Percentiles rank a stretch among this genome's conserved stretches.
Conservation (phyloP, 2,329 filamentous ascomycete genomes). For the Gyromitra esculenta region DNA sequence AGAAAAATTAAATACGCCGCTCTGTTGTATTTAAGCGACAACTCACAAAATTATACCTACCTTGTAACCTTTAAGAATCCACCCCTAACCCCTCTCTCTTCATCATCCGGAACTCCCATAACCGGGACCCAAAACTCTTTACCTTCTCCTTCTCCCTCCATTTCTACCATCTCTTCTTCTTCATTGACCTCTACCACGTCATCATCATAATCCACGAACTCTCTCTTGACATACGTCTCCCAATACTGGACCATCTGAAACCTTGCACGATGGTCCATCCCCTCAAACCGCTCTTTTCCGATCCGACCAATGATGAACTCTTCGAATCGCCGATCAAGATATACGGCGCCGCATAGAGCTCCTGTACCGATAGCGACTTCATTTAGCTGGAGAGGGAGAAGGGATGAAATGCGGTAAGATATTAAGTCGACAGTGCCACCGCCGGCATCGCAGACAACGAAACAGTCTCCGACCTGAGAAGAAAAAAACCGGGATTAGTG, state of each 20-base stretch:
- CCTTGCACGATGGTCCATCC: slow-evolving; percentile 80
- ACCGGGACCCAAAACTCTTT: slow-evolving; percentile 55
- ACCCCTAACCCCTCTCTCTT: slow-evolving; percentile 49
- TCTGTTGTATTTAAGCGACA: slow-evolving; percentile 3
- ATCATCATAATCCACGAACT: slow-evolving; percentile 82
- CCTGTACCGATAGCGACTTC: slow-evolving; percentile 83
- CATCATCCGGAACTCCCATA: slow-evolving; percentile 52
- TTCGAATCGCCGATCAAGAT: slow-evolving; percentile 70
- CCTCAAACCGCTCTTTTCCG: slow-evolving; percentile 73
- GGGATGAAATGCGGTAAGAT: slow-evolving; percentile 77
- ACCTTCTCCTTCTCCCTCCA: slow-evolving; percentile 42
- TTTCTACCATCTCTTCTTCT: slow-evolving; percentile 58
- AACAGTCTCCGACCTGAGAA: slow-evolving; percentile 62
- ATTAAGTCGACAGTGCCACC: slow-evolving; percentile 68
- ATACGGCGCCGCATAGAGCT: slow-evolving; percentile 53
- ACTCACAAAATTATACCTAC: slow-evolving; percentile 34
- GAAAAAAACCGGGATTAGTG: slow-evolving; percentile 56
- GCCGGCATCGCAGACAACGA: slow-evolving; percentile 68
- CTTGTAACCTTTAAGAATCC: slow-evolving; percentile 53
- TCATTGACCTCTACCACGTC: slow-evolving; percentile 76
- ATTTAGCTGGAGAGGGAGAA: slow-evolving; percentile 77
- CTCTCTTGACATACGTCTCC: slow-evolving; percentile 84
- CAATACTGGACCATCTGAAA: slow-evolving; percentile 85
- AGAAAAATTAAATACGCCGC: slow-evolving; percentile 57
- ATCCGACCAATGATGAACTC: slow-evolving; percentile 76